These are phyloP conservation scores for Chrysanthemum makinoi DNA, from an alignment of 129 eudicot genomes.

Conservation along the genomic window DNA sequence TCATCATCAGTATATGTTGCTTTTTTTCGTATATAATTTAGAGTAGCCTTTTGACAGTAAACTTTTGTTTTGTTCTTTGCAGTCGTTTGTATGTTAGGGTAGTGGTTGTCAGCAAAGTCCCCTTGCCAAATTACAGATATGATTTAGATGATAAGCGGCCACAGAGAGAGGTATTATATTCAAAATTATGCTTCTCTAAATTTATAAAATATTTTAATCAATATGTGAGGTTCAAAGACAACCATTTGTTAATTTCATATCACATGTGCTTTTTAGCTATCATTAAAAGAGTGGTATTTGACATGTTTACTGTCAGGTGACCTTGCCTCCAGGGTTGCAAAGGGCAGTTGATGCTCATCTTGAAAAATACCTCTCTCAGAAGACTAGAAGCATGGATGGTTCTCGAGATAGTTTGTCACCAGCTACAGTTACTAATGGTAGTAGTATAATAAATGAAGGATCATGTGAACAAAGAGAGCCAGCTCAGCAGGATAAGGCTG, in stretches of 20 bases:
- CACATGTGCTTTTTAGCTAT: too few relatives aligned
- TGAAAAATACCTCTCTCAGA: conserved; percentile 53
- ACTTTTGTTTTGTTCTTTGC: conserved; percentile 21
- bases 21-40: not conserved
- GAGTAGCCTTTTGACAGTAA: conserved; percentile 7
- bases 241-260: too few relatives aligned
- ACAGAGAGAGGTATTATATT: conserved; percentile 64
- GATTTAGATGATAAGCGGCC: conserved; percentile 93
- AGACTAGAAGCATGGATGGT: conserved; percentile 42
- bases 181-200: conserved; percentile 1
- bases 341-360: conserved; percentile 54
- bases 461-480: conserved; percentile 62
- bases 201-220: not conserved
- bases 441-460: conserved; percentile 61
- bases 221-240: too few relatives aligned
- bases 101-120: conserved; percentile 74
- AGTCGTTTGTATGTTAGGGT: conserved; percentile 73
- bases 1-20: not conserved
- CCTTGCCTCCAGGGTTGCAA: conserved; percentile 57
- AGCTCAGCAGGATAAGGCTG: conserved; percentile 40
- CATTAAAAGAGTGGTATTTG: not conserved
- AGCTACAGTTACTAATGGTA: conserved; percentile 50
- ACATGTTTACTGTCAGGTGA: not conserved
- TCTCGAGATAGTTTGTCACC: conserved; percentile 35
- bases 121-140: conserved; percentile 80